Conservation (phyloP, 2,329 filamentous ascomycete species). For the Grosmannia huntii region DNA sequence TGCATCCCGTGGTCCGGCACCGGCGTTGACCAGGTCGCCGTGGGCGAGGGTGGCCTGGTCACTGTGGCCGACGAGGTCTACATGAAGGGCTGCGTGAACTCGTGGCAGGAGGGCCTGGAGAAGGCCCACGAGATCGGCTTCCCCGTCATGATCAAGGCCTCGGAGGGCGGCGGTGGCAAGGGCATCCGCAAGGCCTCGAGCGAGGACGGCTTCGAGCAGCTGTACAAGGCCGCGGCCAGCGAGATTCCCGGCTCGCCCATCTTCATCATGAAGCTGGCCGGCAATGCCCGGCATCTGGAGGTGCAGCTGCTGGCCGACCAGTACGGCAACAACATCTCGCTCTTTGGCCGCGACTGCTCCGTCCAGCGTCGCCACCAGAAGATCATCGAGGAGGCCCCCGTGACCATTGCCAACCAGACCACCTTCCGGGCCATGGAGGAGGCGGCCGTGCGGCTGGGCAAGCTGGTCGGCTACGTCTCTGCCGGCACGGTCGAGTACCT, state of each 20-base stretch:
- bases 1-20: slow-evolving; percentile 99
- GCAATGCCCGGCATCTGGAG: slow-evolving; percentile 91
- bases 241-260: slow-evolving; percentile 98
- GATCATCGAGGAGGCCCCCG: slow-evolving; percentile 97
- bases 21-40: slow-evolving; percentile 67
- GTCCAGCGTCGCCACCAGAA: slow-evolving; percentile 98
- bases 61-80: slow-evolving; percentile 82
- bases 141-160: slow-evolving; percentile 99
- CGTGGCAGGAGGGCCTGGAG: slow-evolving; percentile 77
- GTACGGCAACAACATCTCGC: slow-evolving; percentile 98
- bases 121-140: slow-evolving; percentile 89
- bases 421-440: slow-evolving; percentile 97
- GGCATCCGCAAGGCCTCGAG: slow-evolving; percentile 90
- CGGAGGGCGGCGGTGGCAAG: slow-evolving; percentile 96
- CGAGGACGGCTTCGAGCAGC: slow-evolving; percentile 70
- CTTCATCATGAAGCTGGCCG: slow-evolving; percentile 99
- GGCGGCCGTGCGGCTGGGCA: slow-evolving; percentile 85
- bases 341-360: slow-evolving; percentile 97
- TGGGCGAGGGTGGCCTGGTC: slow-evolving; percentile 77
- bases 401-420: slow-evolving; percentile 79
- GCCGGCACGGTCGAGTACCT: slow-evolving; percentile 98
- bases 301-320: slow-evolving; percentile 96
- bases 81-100: slow-evolving; percentile 78
- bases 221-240: slow-evolving; percentile 92
- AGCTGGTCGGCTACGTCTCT: slow-evolving; percentile 93